phyloP scores from a whole-genome alignment of 371 early-diverging fungal genomes.

The Mortierella sp. region DNA sequence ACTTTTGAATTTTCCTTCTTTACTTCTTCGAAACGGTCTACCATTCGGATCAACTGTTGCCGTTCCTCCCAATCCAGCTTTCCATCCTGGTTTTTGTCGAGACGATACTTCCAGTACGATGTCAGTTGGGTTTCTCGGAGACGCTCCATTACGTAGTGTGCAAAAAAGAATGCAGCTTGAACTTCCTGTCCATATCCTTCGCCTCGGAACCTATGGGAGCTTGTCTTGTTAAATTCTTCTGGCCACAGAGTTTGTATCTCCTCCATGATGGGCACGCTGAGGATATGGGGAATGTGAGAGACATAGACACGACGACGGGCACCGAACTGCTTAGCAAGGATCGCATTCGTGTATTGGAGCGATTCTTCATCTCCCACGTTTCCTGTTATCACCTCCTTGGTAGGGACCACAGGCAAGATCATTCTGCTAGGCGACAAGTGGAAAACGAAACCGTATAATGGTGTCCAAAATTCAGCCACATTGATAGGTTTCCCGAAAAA shows the following conservation, averaged over 20 bases:
- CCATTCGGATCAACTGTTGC: slow-evolving; percentile 16
- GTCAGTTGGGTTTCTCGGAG: slow-evolving; percentile 52
- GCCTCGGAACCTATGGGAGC: slow-evolving; percentile 58
- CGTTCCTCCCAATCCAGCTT: slow-evolving; percentile 49
- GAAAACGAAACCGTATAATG: slow-evolving; percentile 55
- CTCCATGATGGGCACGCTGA: slow-evolving; percentile 37
- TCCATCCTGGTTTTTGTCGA: slow-evolving; percentile 53
- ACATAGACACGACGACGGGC: slow-evolving; percentile 45
- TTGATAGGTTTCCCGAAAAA: slow-evolving; percentile 36
- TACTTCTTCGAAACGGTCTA: slow-evolving; percentile 13
- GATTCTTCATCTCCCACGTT: slow-evolving; percentile 35
- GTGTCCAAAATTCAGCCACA: slow-evolving; percentile 53
- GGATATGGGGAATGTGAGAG: slow-evolving; percentile 42
- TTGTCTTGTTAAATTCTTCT: slow-evolving; percentile 40
- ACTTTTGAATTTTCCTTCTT: neutral
- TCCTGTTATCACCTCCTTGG: neutral
- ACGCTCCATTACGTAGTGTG: slow-evolving; percentile 57
- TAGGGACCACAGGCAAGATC: slow-evolving; percentile 13
- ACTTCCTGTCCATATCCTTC: slow-evolving; percentile 39
- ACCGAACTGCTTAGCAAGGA: slow-evolving; percentile 54
- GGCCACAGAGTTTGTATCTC: slow-evolving; percentile 54
- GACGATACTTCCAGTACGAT: slow-evolving; percentile 41
- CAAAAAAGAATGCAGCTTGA: slow-evolving; percentile 43
- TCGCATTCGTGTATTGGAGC: slow-evolving; percentile 38
- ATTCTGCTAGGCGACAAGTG: slow-evolving; percentile 17